Percentiles rank a stretch among this genome's conserved stretches.
These are phyloP conservation scores for Rubroshorea leprosula DNA, from an alignment of 345 rosid genomes.

Conservation along the genomic window DNA sequence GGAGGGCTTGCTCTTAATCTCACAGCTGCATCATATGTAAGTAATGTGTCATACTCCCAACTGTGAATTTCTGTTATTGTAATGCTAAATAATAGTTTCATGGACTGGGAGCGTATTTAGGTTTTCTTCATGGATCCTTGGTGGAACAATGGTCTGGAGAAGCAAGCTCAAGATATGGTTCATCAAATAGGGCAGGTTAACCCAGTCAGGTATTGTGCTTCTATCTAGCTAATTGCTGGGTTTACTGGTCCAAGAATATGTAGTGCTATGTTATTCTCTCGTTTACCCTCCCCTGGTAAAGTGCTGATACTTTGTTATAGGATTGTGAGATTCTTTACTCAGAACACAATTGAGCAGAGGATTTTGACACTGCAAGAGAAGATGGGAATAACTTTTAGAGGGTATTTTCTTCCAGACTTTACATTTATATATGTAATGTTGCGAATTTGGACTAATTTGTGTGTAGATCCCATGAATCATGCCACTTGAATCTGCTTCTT, in stretches of 20 bases:
- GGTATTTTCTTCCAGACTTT: too few relatives aligned
- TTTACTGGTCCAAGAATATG: too few relatives aligned
- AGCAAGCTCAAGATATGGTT: constrained; percentile 94
- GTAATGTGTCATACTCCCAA: constrained; percentile 22
- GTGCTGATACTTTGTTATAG: constrained; percentile 27
- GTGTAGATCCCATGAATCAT: too few relatives aligned
- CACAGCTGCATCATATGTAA: constrained; percentile 96
- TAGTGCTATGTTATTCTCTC: background rate
- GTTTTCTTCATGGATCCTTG: constrained; percentile 99
- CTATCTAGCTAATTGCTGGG: too few relatives aligned
- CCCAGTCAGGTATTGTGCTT: constrained; percentile 71
- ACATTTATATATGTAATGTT: too few relatives aligned
- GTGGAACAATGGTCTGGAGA: constrained; percentile 99
- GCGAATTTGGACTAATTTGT: too few relatives aligned
- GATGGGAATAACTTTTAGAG: constrained; percentile 93
- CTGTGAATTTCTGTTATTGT: too few relatives aligned
- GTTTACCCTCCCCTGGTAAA: too few relatives aligned
- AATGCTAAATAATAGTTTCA: too few relatives aligned
- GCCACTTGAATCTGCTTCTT: too few relatives aligned
- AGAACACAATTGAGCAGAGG: constrained; percentile 93
- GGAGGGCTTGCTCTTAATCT: constrained; percentile 95
- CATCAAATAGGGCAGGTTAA: constrained; percentile 95
- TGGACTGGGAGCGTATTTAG: constrained; percentile 23
- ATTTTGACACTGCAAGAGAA: constrained; percentile 84
- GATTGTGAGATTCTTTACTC: constrained; percentile 79